Percentiles rank a stretch among this genome's conserved stretches.
These are phyloP conservation scores for Chiua virens DNA, from an alignment of 768 basidiomycete species.

Conservation along the genomic window DNA sequence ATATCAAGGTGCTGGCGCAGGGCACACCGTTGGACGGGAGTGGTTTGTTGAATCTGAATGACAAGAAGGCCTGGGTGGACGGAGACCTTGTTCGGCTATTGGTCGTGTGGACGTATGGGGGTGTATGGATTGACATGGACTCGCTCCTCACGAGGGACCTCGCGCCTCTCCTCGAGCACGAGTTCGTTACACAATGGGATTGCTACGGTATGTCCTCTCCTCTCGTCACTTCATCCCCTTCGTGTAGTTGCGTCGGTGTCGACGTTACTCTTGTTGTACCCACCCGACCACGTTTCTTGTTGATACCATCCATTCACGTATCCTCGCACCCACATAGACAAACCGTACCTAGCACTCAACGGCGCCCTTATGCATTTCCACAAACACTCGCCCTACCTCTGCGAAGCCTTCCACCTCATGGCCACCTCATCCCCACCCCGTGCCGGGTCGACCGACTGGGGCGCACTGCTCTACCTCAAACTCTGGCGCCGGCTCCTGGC, in stretches of 20 bases:
- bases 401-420: constrained; percentile 95
- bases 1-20: constrained; percentile 62
- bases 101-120: constrained; percentile 86
- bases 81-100: constrained; percentile 90
- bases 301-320: too few relatives aligned
- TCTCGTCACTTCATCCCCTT: too few relatives aligned
- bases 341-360: constrained; percentile 77
- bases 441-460: constrained; percentile 89
- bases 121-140: constrained; percentile 98
- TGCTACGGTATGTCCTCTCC: constrained; percentile 73
- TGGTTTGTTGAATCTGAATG: constrained; percentile 55
- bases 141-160: constrained; percentile 87
- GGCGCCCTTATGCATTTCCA: constrained; percentile 95
- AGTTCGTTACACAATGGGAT: constrained; percentile 99
- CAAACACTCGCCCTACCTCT: constrained; percentile 90
- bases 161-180: constrained; percentile 83
- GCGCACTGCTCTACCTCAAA: constrained; percentile 86
- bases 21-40: constrained; percentile 79
- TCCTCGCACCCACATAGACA: constrained; percentile 45
- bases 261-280: background rate
- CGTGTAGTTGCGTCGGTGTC: background rate
- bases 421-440: constrained; percentile 68
- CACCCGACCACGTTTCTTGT: too few relatives aligned
- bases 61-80: constrained; percentile 90
- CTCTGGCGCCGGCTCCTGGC: constrained; percentile 84